phyloP scores from a whole-genome alignment of 176 grass and related monocot species.

The Avena insularis region DNA sequence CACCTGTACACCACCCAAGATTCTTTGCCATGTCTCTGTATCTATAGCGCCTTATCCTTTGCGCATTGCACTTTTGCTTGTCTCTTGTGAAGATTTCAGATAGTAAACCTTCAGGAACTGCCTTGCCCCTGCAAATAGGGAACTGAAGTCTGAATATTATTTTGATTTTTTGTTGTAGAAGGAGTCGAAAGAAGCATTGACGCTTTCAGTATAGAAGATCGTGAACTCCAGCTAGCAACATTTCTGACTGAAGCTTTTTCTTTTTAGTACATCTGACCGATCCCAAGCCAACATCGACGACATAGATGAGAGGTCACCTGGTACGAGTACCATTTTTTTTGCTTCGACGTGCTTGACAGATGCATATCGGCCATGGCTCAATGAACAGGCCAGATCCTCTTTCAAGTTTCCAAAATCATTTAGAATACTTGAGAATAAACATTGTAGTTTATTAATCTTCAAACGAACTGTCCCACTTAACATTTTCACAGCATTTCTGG shows the following conservation, averaged over 20 bases:
- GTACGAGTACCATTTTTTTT: too few relatives aligned
- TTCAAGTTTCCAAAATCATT: too few relatives aligned
- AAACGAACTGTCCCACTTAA: too few relatives aligned
- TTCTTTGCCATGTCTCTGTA: slow-evolving; percentile 16
- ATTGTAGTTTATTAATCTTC: too few relatives aligned
- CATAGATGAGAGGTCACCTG: too few relatives aligned
- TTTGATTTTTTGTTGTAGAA: neutral
- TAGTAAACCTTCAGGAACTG: neutral
- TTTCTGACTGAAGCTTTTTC: slow-evolving; percentile 22
- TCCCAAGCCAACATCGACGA: too few relatives aligned
- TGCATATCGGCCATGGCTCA: too few relatives aligned
- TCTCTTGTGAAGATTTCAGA: neutral
- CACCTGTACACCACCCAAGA: slow-evolving; percentile 25
- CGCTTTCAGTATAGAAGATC: neutral
- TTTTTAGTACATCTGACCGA: neutral
- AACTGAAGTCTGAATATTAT: neutral
- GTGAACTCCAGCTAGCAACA: neutral
- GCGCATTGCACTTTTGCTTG: slow-evolving; percentile 13
- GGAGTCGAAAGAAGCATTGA: neutral
- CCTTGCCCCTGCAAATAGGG: neutral
- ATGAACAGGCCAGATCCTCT: too few relatives aligned
- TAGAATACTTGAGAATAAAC: too few relatives aligned
- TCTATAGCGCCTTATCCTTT: neutral
- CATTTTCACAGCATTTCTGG: too few relatives aligned
- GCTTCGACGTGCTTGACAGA: too few relatives aligned